These are phyloP conservation scores for Cyberlindnera maclurae DNA, from an alignment of 805 yeast genomes.

Conservation along the genomic window DNA sequence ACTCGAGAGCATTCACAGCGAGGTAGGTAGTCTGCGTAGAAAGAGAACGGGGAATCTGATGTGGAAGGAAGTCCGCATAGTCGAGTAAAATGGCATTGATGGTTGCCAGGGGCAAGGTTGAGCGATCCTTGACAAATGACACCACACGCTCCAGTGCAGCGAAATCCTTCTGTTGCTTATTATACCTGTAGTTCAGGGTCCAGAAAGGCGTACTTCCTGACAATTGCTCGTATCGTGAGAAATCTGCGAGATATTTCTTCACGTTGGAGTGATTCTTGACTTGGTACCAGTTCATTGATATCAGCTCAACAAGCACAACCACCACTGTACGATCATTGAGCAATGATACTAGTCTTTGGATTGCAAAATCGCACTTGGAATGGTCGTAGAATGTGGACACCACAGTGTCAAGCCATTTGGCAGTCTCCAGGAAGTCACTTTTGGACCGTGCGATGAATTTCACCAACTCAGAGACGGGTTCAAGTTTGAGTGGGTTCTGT, in stretches of 20 bases:
- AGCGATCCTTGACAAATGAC: conserved; percentile 35
- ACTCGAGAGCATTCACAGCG: conserved; percentile 19
- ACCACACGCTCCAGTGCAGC: conserved; percentile 39
- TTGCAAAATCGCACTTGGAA: conserved; percentile 12
- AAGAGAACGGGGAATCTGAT: conserved; percentile 22
- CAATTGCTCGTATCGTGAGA: conserved; percentile 24
- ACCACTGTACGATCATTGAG: conserved; percentile 37
- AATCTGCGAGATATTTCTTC: conserved; percentile 25
- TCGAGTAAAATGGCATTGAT: conserved; percentile 36
- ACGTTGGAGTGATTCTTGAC: conserved; percentile 26
- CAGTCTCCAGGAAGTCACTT: conserved; percentile 18
- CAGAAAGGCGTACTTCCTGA: conserved; percentile 44
- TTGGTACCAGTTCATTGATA: conserved; percentile 25
- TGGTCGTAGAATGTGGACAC: conserved; percentile 16
- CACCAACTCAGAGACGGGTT: conserved; percentile 17
- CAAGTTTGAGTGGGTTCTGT: conserved; percentile 8
- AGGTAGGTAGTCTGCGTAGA: conserved; percentile 14
- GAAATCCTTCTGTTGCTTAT: conserved; percentile 37
- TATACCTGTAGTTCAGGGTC: conserved; percentile 49
- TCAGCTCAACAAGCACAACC: conserved; percentile 29
- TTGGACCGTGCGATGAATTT: conserved; percentile 16
- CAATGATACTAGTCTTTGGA: conserved; percentile 23
- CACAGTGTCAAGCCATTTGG: conserved; percentile 19
- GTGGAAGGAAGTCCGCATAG: conserved; percentile 32
- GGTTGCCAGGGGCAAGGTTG: conserved; percentile 40